Base-by-base conservation (phyloP, 2,329 filamentous ascomycete species). In the Intubia oerlemansii region DNA sequence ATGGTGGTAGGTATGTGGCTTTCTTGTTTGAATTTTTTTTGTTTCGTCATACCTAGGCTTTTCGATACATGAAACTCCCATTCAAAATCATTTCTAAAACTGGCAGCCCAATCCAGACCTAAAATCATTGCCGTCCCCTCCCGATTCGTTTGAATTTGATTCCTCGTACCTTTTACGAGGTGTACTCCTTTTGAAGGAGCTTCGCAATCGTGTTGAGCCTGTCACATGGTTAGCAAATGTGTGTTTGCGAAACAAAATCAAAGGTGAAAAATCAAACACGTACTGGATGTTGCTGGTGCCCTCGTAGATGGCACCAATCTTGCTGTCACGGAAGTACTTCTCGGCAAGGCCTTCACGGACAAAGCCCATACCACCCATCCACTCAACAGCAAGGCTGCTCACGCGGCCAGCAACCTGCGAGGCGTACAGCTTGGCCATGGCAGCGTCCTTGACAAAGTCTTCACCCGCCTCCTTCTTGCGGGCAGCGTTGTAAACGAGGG, bases 301-400 rank as follows among this genome's bases (percentile, higher is more conserved):
- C 58, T 93, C 85, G 49, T 93, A 93, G 41, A 93, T 95, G 38
- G 82, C 82, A 8, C 88, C 88, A 45, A 98, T 98, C 73, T 95
- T 98, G 62, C 78, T 88, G 50, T 98, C 88, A 26, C 88, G 65
- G 64, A 76, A 98, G 58, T 75, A 93, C 68, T 98, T 98, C 68
- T 98, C 88, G 1, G 88, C 88, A 33, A 92, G 70, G 0, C 88
- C 88, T 51, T 98, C 88, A 25, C 88, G 62, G 11, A 98, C 88
- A 43, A 98, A 98, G 25, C 88, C 88, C 88, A 98, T 95, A 36
- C 88, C 88, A 27, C 88, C 88, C 85, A 95, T 95, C 88, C 88
- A 98, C 56, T 98, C 88, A 17, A 98, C 70, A 0, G 85, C 88
- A 27, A 77, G 64, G 6, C 84, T 72, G 31, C 75, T 77, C 13